Conservation (phyloP, 225 moss, liverwort and hornwort species). For the Asterella californica region DNA sequence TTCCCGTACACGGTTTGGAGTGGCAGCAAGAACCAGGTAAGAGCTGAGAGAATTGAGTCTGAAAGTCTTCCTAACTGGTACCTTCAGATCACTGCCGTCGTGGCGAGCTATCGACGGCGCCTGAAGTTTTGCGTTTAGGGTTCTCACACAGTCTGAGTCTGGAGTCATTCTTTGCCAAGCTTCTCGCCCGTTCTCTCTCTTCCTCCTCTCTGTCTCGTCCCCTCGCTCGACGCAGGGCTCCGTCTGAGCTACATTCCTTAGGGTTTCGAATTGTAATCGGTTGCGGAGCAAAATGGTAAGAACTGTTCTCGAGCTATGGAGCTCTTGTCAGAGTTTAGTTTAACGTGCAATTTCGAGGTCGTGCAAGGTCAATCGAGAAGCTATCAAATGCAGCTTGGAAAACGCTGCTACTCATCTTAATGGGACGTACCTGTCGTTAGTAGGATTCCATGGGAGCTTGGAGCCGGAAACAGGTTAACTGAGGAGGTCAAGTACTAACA, state of each 20-base stretch:
- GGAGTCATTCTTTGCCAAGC: slow-evolving; percentile 13
- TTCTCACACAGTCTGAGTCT: not conserved
- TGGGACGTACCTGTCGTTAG: too few species aligned
- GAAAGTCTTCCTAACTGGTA: not conserved
- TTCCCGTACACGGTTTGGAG: too few species aligned
- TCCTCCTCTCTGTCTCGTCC: slow-evolving; percentile 10
- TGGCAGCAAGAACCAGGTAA: not conserved
- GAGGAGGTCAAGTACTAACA: not conserved
- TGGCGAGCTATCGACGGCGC: slow-evolving; percentile 7
- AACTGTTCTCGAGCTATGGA: not conserved
- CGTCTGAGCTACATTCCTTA: not conserved
- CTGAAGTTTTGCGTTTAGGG: slow-evolving; percentile 8
- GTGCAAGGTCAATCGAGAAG: not conserved
- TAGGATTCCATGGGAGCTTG: not conserved
- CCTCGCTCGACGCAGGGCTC: not conserved
- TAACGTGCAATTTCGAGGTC: not conserved
- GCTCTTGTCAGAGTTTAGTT: not conserved
- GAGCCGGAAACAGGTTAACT: not conserved
- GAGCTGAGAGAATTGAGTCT: not conserved
- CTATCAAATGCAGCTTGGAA: not conserved
- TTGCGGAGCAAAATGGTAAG: slow-evolving; percentile 14
- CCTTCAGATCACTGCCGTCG: slow-evolving; percentile 9
- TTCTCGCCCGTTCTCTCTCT: not conserved
- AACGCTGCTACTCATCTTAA: not conserved
- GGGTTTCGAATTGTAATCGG: slow-evolving; percentile 2